Base-by-base conservation (phyloP, 2,329 filamentous ascomycete genomes). In the Didymella pomorum region DNA sequence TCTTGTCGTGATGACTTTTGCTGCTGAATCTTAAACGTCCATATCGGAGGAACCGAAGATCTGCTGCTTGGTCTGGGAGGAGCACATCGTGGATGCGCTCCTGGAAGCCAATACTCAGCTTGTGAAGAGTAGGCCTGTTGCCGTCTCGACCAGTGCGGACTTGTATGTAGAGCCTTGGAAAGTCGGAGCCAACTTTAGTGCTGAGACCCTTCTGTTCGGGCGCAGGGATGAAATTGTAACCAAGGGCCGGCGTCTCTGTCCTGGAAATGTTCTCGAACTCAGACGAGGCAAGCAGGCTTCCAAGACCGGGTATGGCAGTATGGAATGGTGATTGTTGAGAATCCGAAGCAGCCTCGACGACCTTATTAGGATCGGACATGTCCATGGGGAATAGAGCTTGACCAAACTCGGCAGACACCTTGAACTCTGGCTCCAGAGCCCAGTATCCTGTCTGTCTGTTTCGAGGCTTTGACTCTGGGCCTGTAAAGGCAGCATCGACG, bases 31-130 rank as follows among this genome's bases (percentile, higher is more conserved):
- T 51, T 18, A 76, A 25, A 4, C 52, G 59, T 21, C 66, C 62
- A 9, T 60, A 56, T 16, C 49, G 58, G 14, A 52, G 39, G 55
- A 76, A 76, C 1, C 69, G 67, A 10, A 78, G 43, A 43, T 78
- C 75, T 4, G 59, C 50, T 4, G 68, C 64, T 44, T 67, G 58
- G 23, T 70, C 63, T 0, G 75, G 75, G 12, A 77, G 66, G 1
- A 76, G 59, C 1, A 75, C 71, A 43, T 75, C 66, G 41, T 72
- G 66, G 4, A 61, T 35, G 3, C 61, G 62, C 28, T 71, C 57
- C 16, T 68, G 58, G 33, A 74, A 65, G 2, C 51, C 60, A 8
- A 76, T 53, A 14, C 51, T 60, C 5, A 72, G 50, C 23, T 65
- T 69, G 18, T 62, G 61, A 7, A 76, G 52, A 7, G 43, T 51